A percentile compares a stretch with the other conserved stretches of the same genome.
These are phyloP conservation scores for Staphylotrichum tortipilum DNA, from an alignment of 495 filamentous ascomycete genomes.

Conservation along the genomic window DNA sequence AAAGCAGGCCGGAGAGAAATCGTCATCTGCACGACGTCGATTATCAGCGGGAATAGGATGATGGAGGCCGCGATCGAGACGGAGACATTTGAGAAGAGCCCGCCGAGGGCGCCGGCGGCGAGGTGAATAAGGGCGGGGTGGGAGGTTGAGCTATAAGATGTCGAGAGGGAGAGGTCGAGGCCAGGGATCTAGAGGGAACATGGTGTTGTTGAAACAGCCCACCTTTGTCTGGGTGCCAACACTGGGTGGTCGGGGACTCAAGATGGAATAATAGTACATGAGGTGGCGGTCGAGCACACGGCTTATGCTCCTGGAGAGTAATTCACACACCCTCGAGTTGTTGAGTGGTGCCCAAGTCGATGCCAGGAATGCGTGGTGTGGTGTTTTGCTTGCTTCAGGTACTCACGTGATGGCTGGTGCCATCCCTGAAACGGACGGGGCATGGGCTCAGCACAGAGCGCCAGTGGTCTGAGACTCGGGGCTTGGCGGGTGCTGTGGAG, in stretches of 20 bases:
- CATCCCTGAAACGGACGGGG: constrained; percentile 9
- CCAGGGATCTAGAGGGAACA: too few relatives aligned
- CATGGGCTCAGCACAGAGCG: not conserved
- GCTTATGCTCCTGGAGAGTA: too few relatives aligned
- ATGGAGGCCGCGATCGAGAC: constrained; percentile 83
- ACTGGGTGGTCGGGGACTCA: too few relatives aligned
- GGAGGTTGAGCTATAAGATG: not conserved
- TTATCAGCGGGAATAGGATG: constrained; percentile 83
- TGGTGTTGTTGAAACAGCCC: too few relatives aligned
- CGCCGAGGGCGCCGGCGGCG: not conserved
- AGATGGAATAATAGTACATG: too few relatives aligned
- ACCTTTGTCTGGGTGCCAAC: too few relatives aligned
- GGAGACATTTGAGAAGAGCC: constrained; percentile 49
- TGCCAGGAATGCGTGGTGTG: too few relatives aligned
- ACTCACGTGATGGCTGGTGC: constrained; percentile 18
- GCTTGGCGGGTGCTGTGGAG: constrained; percentile 12
- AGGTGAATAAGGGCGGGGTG: not conserved
- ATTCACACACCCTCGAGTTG: too few relatives aligned
- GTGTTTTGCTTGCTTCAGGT: too few relatives aligned
- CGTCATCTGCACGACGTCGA: constrained; percentile 82
- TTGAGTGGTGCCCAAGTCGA: too few relatives aligned
- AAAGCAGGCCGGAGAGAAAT: constrained; percentile 58
- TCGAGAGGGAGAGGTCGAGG: too few relatives aligned
- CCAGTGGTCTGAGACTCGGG: constrained; percentile 4
- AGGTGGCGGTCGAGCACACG: too few relatives aligned